A percentile compares a stretch with the other conserved stretches of the same genome.
Conservation (phyloP, 1,139 yeast genomes). For the Suhomyces wounanorum region DNA sequence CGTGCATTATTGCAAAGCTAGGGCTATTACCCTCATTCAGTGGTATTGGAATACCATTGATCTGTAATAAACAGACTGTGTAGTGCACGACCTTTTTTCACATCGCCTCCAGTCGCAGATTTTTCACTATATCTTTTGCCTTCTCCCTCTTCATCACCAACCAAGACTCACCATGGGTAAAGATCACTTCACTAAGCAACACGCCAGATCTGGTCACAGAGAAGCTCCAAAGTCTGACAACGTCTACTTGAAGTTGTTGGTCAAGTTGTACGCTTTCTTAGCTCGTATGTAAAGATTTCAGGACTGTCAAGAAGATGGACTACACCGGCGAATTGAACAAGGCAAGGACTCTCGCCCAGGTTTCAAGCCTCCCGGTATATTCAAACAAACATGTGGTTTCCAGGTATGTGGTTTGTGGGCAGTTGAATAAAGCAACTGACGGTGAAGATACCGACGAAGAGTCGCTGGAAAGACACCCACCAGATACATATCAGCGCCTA, state of each 20-base stretch:
- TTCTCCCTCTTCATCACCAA: slow-evolving; percentile 14
- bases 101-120: slow-evolving; percentile 7
- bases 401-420: slow-evolving; percentile 9
- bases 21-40: slow-evolving; percentile 12
- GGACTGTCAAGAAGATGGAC: slow-evolving; percentile 14
- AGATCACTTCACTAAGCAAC: slow-evolving; percentile 96
- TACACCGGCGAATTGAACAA: slow-evolving; percentile 4
- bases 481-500: not conserved
- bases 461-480: not conserved
- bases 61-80: too few species aligned
- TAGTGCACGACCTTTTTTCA: slow-evolving; percentile 8
- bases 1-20: not conserved
- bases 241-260: slow-evolving; percentile 97
- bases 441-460: slow-evolving; percentile 19
- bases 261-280: slow-evolving; percentile 97
- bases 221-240: slow-evolving; percentile 99
- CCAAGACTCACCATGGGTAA: slow-evolving; percentile 73
- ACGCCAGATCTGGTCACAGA: slow-evolving; percentile 95
- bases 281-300: slow-evolving; percentile 77
- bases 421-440: slow-evolving; percentile 9
- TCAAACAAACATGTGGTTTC: slow-evolving; percentile 4
- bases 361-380: not conserved
- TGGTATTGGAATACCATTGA: too few species aligned
- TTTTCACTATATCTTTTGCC: slow-evolving; percentile 7
- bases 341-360: not conserved